Evolutionary conservation across 148 eudicot genomes (phyloP), one percentile per base, ranked within the genome.

Genomic region (Arbutus unedo): DNA sequence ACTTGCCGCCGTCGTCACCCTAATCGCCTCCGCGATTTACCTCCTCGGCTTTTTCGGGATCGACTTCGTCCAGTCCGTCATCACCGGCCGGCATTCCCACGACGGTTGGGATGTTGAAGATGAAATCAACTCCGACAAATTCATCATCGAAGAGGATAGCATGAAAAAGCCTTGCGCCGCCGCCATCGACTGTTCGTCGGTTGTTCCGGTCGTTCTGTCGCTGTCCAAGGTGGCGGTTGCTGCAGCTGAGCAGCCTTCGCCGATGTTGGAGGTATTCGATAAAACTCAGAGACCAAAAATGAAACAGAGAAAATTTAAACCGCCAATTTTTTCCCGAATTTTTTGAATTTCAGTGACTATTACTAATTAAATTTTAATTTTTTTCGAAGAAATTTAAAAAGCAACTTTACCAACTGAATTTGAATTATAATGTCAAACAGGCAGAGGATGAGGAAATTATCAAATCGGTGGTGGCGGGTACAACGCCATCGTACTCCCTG

Each of bases 21-120:
- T 88, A 23, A 10, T 88, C 21, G 89, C 89, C 31, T 88, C 90
- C 31, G 73, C 81, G 3, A 66, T 88, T 9, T 88, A 88, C 84
- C 85, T 88, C 23, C 81, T 88, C 10, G 90, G 90, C 7, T 88
- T 88, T 82, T 88, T 88, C 44, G 90, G 90, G 1, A 85, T 86
- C 43, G 89, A 82, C 14, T 86, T 88, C 55, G 90, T 88, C 50
- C 89, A 88, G 66, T 84, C 89, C 21, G 13, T 88, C 23, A 4
- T 84, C 49, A 78, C 80, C 71, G 56, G 87, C 4, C 47, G 44
- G 68, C 19, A 44, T 25, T 11, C 78, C 15, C 45, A 51, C 50
- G 80, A 51, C 51, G 76, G 15, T 0, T 86, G 86, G 86, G 86
- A 79, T 31, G 51, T 41, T 25, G 88, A 82, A 6, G 88, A 88